Conservation (phyloP, 2,329 filamentous ascomycete species). For the Penicillium sp. region DNA sequence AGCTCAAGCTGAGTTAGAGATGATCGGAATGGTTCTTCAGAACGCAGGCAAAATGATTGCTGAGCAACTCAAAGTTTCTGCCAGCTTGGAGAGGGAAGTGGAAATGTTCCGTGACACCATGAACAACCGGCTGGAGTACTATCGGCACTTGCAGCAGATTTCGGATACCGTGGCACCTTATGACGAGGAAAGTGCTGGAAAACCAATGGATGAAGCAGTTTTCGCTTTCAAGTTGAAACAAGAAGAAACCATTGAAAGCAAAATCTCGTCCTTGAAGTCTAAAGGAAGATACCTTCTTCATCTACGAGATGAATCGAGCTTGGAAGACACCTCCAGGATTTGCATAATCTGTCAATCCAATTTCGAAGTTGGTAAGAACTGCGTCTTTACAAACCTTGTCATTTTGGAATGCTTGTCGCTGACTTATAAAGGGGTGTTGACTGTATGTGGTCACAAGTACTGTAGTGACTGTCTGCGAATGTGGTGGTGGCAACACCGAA, state of each 20-base stretch:
- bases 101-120: constrained; percentile 70
- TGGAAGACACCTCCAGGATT: constrained; percentile 56
- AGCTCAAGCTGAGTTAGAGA: constrained; percentile 56
- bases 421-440: constrained; percentile 43
- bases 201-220: constrained; percentile 50
- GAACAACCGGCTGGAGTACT: constrained; percentile 83
- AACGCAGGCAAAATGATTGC: constrained; percentile 50
- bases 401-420: constrained; percentile 2
- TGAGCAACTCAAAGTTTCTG: constrained; percentile 49
- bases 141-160: constrained; percentile 82
- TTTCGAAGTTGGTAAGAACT: constrained; percentile 71
- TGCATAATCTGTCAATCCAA: constrained; percentile 79
- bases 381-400: background rate
- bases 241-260: constrained; percentile 52
- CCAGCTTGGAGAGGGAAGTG: constrained; percentile 57
- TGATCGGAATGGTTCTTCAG: constrained; percentile 60
- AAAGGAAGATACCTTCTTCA: constrained; percentile 71
- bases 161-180: constrained; percentile 79
- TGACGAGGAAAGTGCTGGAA: constrained; percentile 55
- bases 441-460: constrained; percentile 85
- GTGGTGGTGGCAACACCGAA: constrained; percentile 70
- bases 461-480: constrained; percentile 78
- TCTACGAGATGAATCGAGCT: constrained; percentile 56
- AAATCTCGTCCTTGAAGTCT: constrained; percentile 58
- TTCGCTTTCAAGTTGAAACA: constrained; percentile 39